phyloP scores from a whole-genome alignment of 805 yeast genomes.

The Lachancea mirantina region DNA sequence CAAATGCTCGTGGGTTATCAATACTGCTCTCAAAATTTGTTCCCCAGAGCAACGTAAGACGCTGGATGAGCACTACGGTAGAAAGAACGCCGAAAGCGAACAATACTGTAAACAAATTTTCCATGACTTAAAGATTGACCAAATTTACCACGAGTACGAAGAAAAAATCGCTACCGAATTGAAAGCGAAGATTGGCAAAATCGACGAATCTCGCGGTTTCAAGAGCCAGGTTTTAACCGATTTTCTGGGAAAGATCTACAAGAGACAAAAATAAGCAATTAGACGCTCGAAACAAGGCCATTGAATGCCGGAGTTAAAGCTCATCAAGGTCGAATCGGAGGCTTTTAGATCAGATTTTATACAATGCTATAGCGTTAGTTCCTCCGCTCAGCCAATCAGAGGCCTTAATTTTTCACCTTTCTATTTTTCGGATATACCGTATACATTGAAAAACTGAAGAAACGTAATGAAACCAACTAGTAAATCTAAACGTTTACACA shows the following conservation, averaged over 20 bases:
- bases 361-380: background rate
- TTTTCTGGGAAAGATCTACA: constrained; percentile 86
- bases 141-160: constrained; percentile 73
- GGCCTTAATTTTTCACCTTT: constrained; percentile 1
- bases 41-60: constrained; percentile 73
- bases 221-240: constrained; percentile 77
- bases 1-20: constrained; percentile 96
- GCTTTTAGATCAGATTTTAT: background rate
- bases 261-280: constrained; percentile 65
- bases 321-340: no score
- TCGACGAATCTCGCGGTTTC: constrained; percentile 92
- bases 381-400: constrained; percentile 8
- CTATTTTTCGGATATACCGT: background rate
- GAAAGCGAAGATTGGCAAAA: constrained; percentile 51
- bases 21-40: constrained; percentile 78
- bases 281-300: background rate
- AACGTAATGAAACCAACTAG: background rate
- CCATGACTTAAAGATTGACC: constrained; percentile 62
- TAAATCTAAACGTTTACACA: background rate
- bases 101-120: constrained; percentile 65
- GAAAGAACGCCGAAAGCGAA: constrained; percentile 65
- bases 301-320: no score
- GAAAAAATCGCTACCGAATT: constrained; percentile 64
- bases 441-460: no score
- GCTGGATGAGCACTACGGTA: constrained; percentile 86